Base-by-base conservation (phyloP, 148 eudicot genomes). In the Cornus suecica region DNA sequence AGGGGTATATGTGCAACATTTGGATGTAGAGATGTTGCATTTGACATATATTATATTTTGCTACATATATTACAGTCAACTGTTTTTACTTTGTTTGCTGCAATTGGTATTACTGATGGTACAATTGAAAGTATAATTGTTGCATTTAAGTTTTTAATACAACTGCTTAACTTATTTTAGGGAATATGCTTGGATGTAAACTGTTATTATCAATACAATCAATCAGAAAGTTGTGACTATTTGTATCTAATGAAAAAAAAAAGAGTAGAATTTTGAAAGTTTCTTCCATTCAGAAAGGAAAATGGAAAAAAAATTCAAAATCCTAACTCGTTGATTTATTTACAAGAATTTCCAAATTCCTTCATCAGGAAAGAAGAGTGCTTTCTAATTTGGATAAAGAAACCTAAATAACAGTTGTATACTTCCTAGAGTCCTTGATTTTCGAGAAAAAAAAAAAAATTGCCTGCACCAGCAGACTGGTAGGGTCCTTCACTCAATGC, bases 401-500 rank as follows among this genome's bases (percentile, higher is more conserved):
- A 18, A 22, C 25, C 62, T 58, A 58, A 58, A 18, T 18, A 20
- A 18, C 24, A 14, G 16, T 14, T 52, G 58, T 22, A 14, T 52
- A 52, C 58, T 52, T 11, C 16, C 58, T 20, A 2, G 23, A 24
- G 5, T 58, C 62, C 25, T 58, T 58, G 62, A 1, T 58, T 48
- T n/a, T 14, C n/a, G n/a, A n/a, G n/a, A n/a, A n/a, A n/a, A n/a
- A 20, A 58, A 58, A 58, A 66, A 69, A 24, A 26, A 56, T 18
- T 37, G 29, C 78, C 42, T 37, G 25, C 76, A 26, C 41, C n/a
- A n/a, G n/a, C 64, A 26, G 48, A 28, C 42, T 15, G 61, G 1
- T 52, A 45, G 22, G 52, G 2, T 10, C n/a, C n/a, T n/a, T 48
- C 25, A 70, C 66, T 81, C 84, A 93, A 75, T 93, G 96, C 26